Base-by-base conservation (phyloP, 2,329 filamentous ascomycete genomes). In the Penicillium paneum region DNA sequence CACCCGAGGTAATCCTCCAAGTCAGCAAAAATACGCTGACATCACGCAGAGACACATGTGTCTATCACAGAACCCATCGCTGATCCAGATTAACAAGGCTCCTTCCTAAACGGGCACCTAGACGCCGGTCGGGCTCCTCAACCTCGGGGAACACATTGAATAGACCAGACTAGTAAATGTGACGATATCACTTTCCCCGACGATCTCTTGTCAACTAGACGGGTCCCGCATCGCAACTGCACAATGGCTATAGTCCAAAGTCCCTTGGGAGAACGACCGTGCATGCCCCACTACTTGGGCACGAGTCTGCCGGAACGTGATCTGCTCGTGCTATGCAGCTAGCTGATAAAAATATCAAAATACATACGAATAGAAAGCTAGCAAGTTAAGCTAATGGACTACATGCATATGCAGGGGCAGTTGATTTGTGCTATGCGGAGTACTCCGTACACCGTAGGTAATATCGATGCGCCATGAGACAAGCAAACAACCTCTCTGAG, bases 251-350 rank as follows among this genome's bases (percentile, higher is more conserved):
- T 52, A 46, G 45, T 8, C 5, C 13, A 32, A 51, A 41, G 21
- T 46, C 11, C 41, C 36, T 55, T 45, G 52, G 52, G 48, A 52
- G 42, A 55, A 55, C n/a, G 35, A 26, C n/a, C 35, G 52, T 55
- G 52, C 48, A 55, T 45, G 52, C 52, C 48, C 52, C 52, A 55
- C 52, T 46, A 7, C 41, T 55, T 55, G 52, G 52, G 48, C 52
- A 55, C 42, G 48, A 55, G 52, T 51, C 24, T 49, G 15, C n/a
- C 34, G 15, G 15, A 11, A 35, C 26, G 52, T 46, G 52, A 55
- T 55, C 8, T 51, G n/a, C 47, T 40, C 29, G 19, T 32, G 52
- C 35, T 24, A 24, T 54, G 48, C 48, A 55, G 52, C 35, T 51
- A 41, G 19, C 19, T 49, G 35, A 41, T 21, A 17, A 40, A 32